Conservation (phyloP, 2,329 filamentous ascomycete species). For the Achaetomium macrosporum region DNA sequence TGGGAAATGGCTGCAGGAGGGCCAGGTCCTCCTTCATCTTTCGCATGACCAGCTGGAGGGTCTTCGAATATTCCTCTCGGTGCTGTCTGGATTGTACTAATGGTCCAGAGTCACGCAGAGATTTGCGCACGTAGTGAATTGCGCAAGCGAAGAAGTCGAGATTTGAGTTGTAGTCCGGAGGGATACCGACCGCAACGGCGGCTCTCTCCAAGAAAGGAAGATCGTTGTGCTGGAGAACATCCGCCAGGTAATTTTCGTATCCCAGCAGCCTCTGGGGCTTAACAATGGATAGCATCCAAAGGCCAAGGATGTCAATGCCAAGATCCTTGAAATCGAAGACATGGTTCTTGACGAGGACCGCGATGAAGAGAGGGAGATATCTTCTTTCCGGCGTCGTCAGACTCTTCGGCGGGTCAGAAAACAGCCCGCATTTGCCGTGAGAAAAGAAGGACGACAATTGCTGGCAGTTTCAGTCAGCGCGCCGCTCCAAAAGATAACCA, state of each 20-base stretch:
- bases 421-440: slow-evolving; percentile 44
- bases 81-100: slow-evolving; percentile 32
- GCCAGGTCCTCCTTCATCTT: slow-evolving; percentile 48
- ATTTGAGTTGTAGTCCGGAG: slow-evolving; percentile 45
- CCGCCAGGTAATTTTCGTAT: slow-evolving; percentile 47
- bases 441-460: slow-evolving; percentile 42
- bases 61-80: slow-evolving; percentile 37
- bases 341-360: slow-evolving; percentile 42
- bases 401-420: slow-evolving; percentile 37
- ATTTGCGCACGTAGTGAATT: slow-evolving; percentile 46
- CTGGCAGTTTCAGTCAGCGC: slow-evolving; percentile 26
- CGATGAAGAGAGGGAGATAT: slow-evolving; percentile 47
- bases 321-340: slow-evolving; percentile 44
- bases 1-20: slow-evolving; percentile 31
- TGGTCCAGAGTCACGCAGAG: slow-evolving; percentile 35
- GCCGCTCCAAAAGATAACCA: slow-evolving; percentile 7
- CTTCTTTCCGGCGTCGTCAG: slow-evolving; percentile 38
- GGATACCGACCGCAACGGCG: slow-evolving; percentile 32
- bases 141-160: slow-evolving; percentile 44
- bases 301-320: slow-evolving; percentile 40
- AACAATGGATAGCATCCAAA: slow-evolving; percentile 49
- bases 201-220: slow-evolving; percentile 40
- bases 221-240: slow-evolving; percentile 38
- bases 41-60: slow-evolving; percentile 45
- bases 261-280: slow-evolving; percentile 42